These are phyloP conservation scores for Candida hispaniensis DNA, from an alignment of 805 yeast genomes.

Conservation along the genomic window DNA sequence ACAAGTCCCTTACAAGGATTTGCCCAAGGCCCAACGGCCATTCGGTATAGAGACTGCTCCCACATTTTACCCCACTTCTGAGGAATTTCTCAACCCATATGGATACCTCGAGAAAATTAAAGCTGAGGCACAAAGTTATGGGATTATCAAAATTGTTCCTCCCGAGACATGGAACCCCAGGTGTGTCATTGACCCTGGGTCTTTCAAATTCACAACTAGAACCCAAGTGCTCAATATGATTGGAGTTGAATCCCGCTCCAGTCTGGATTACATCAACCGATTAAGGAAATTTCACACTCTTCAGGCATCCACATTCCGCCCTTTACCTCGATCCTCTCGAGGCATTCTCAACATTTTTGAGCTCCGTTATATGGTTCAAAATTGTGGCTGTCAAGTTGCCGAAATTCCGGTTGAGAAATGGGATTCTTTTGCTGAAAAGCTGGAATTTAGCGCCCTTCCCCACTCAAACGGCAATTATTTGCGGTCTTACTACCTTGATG, in stretches of 20 bases:
- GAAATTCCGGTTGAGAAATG: conserved; percentile 6
- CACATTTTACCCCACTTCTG: conserved; percentile 41
- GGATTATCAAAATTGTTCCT: conserved; percentile 67
- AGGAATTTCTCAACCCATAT: conserved; percentile 55
- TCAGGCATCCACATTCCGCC: conserved; percentile 20
- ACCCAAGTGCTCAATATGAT: conserved; percentile 29
- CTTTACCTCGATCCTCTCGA: conserved; percentile 24
- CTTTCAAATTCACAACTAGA: conserved; percentile 28
- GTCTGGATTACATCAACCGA: conserved; percentile 28
- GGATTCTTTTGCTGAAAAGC: conserved; percentile 7
- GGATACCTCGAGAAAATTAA: conserved; percentile 46
- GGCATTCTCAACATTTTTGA: conserved; percentile 25
- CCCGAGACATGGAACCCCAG: conserved; percentile 40
- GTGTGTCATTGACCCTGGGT: conserved; percentile 28
- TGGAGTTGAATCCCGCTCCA: conserved; percentile 29
- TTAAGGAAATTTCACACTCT: conserved; percentile 28
- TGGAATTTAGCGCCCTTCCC: conserved; percentile 10
- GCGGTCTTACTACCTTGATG: conserved; percentile 9
- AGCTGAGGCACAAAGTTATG: conserved; percentile 46
- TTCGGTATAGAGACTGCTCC: conserved; percentile 42
- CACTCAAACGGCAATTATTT: conserved; percentile 8
- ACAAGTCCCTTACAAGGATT: conserved; percentile 18
- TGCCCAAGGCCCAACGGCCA: conserved; percentile 21
- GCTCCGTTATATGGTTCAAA: conserved; percentile 25
- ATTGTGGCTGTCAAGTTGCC: conserved; percentile 19